Conservation (phyloP, 306 rosid species). For the Vicia faba region DNA sequence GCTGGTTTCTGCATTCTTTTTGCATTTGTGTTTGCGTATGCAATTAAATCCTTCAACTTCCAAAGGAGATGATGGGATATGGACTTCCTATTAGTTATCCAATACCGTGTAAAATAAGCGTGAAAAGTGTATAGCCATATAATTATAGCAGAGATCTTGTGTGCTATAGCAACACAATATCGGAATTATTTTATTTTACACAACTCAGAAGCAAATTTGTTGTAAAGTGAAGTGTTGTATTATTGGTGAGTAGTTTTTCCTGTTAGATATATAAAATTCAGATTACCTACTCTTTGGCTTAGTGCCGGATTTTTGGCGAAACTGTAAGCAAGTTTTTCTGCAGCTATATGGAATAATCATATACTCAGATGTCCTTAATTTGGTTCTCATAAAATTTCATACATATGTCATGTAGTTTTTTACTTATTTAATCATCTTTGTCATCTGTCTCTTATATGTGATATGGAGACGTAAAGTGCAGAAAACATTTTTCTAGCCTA, state of each 20-base stretch:
- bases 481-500: neutral
- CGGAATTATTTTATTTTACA: constrained; percentile 26
- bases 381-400: neutral
- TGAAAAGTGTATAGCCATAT: constrained; percentile 53
- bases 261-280: constrained; percentile 14
- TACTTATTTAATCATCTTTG: neutral
- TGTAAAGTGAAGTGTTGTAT: constrained; percentile 41
- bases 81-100: constrained; percentile 32
- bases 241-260: constrained; percentile 24
- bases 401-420: neutral
- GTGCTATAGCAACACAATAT: constrained; percentile 35
- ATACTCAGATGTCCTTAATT: neutral
- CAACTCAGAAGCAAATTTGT: constrained; percentile 20
- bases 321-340: constrained; percentile 11
- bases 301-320: neutral
- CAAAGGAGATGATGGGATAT: constrained; percentile 81
- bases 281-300: constrained; percentile 14
- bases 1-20: constrained; percentile 85
- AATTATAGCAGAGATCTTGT: constrained; percentile 40
- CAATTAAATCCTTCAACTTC: constrained; percentile 97
- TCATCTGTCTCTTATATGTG: neutral
- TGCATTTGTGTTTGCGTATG: constrained; percentile 78
- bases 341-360: neutral
- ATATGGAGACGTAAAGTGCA: neutral
- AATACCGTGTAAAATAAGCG: constrained; percentile 38